Percentiles rank a stretch among this genome's conserved stretches.
These are phyloP conservation scores for Raffaelea deltoideospora DNA, from an alignment of 2,329 filamentous ascomycete genomes.

Conservation along the genomic window DNA sequence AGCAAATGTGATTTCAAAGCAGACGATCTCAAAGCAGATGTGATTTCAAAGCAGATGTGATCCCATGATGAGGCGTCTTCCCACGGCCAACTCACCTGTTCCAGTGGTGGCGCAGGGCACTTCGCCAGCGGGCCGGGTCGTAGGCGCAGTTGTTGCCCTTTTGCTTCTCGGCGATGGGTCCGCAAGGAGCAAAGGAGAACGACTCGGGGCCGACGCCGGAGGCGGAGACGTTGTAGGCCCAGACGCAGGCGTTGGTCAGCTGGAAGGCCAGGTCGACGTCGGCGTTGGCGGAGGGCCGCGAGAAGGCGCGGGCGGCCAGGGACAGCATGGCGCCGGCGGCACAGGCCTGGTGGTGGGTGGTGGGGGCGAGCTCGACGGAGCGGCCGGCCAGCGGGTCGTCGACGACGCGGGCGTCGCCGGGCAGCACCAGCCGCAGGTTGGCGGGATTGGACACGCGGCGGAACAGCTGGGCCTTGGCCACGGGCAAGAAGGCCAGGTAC, in stretches of 20 bases:
- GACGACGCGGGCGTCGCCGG: conserved; percentile 26
- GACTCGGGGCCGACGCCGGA: conserved; percentile 49
- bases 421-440: conserved; percentile 28
- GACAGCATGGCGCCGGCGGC: conserved; percentile 53
- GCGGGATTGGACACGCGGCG: conserved; percentile 19
- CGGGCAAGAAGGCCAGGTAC: conserved; percentile 15
- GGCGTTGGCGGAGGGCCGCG: conserved; percentile 32
- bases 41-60: no score
- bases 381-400: conserved; percentile 11
- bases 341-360: conserved; percentile 42
- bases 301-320: conserved; percentile 35
- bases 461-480: conserved; percentile 25
- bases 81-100: no score
- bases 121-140: conserved; percentile 12
- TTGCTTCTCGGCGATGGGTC: conserved; percentile 9
- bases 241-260: conserved; percentile 49
- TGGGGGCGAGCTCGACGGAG: conserved; percentile 15
- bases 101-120: conserved; percentile 9
- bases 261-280: conserved; percentile 42
- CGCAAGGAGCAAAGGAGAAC: conserved; percentile 30
- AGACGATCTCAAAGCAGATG: no score
- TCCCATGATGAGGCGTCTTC: no score
- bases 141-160: conserved; percentile 11
- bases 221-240: conserved; percentile 41
- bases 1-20: no score